Conservation (phyloP, 495 filamentous ascomycete species). For the Cercophora scortea region DNA sequence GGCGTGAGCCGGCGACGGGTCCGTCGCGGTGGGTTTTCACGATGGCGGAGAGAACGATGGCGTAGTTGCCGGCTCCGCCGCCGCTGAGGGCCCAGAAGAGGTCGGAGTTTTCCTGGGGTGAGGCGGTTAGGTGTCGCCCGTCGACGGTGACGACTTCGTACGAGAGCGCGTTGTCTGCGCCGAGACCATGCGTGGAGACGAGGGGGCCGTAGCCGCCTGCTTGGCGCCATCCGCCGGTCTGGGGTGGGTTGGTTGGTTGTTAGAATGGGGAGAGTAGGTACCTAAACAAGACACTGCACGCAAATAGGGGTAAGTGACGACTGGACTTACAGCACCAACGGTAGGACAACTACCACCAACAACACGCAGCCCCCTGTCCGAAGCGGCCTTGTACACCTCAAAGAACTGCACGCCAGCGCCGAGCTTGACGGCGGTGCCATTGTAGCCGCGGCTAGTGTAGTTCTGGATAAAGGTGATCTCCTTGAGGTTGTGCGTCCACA, state of each 20-base stretch:
- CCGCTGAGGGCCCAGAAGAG: slow-evolving; percentile 55
- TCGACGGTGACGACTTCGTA: slow-evolving; percentile 48
- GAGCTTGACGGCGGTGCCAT: slow-evolving; percentile 40
- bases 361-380: slow-evolving; percentile 30
- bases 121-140: slow-evolving; percentile 35
- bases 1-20: slow-evolving; percentile 6
- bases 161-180: slow-evolving; percentile 50
- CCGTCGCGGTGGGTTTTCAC: slow-evolving; percentile 25
- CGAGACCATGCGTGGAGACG: slow-evolving; percentile 44
- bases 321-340: slow-evolving; percentile 29
- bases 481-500: slow-evolving; percentile 59
- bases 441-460: slow-evolving; percentile 27
- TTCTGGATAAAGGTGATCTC: slow-evolving; percentile 27
- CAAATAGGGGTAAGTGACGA: no score
- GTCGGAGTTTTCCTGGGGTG: slow-evolving; percentile 39
- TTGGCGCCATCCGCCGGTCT: slow-evolving; percentile 43
- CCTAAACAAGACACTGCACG: no score
- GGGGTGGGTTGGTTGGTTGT: no score
- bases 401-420: slow-evolving; percentile 45
- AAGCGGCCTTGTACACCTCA: slow-evolving; percentile 37
- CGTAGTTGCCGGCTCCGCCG: slow-evolving; percentile 48
- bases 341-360: slow-evolving; percentile 41
- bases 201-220: slow-evolving; percentile 55
- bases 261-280: no score
- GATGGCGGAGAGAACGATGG: slow-evolving; percentile 42